These are phyloP conservation scores for Orbilia javanica DNA, from an alignment of 2,329 filamentous ascomycete genomes.

Conservation along the genomic window DNA sequence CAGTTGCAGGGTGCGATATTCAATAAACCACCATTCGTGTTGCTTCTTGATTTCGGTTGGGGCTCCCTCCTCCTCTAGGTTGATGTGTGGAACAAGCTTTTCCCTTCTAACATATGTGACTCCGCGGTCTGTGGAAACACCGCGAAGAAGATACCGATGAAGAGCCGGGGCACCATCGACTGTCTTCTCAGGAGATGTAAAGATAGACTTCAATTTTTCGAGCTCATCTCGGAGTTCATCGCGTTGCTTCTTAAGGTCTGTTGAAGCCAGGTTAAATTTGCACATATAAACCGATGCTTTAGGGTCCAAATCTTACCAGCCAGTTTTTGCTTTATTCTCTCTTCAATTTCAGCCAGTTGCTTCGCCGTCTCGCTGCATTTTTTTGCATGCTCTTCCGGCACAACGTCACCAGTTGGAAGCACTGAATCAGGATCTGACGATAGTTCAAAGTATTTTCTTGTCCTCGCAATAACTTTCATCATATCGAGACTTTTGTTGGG, in stretches of 20 bases:
- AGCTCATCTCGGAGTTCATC: slow-evolving; percentile 59
- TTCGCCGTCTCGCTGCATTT: slow-evolving; percentile 52
- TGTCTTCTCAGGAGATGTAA: slow-evolving; percentile 60
- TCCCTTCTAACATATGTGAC: slow-evolving; percentile 59
- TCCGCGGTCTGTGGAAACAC: slow-evolving; percentile 59
- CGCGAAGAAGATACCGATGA: slow-evolving; percentile 59
- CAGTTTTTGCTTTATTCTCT: slow-evolving; percentile 60
- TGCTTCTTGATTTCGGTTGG: slow-evolving; percentile 46
- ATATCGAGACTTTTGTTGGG: slow-evolving; percentile 40
- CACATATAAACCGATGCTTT: neutral
- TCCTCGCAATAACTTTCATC: slow-evolving; percentile 45
- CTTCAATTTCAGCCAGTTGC: slow-evolving; percentile 59
- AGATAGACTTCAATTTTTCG: slow-evolving; percentile 59
- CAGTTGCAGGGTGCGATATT: slow-evolving; percentile 41
- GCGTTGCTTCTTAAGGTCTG: slow-evolving; percentile 59
- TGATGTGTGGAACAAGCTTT: slow-evolving; percentile 40
- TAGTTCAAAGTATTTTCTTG: slow-evolving; percentile 46
- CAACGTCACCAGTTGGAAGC: slow-evolving; percentile 25
- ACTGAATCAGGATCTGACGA: slow-evolving; percentile 47
- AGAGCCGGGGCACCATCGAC: slow-evolving; percentile 52
- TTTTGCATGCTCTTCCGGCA: slow-evolving; percentile 48
- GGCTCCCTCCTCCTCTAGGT: slow-evolving; percentile 41
- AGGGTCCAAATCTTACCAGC: slow-evolving; percentile 52
- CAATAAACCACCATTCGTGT: slow-evolving; percentile 51
- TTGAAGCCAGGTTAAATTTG: slow-evolving; percentile 1